Percentiles rank a stretch among this genome's conserved stretches.
Conservation (phyloP, 805 yeast species). For the Isabelozyma gotoi region DNA sequence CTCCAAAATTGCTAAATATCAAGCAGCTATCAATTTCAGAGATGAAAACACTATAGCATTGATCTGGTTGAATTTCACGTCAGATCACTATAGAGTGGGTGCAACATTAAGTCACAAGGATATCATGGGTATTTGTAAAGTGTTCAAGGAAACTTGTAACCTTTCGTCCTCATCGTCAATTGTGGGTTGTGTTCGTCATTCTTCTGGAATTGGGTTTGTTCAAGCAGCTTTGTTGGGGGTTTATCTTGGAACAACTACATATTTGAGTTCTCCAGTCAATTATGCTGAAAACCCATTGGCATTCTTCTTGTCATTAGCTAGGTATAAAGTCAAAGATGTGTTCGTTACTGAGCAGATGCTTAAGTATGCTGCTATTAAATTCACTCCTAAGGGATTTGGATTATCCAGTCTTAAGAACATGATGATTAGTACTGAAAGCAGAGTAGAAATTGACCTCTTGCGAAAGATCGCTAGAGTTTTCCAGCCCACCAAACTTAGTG, state of each 20-base stretch:
- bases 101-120: constrained; percentile 57
- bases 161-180: constrained; percentile 69
- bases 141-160: constrained; percentile 89
- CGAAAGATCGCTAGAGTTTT: constrained; percentile 61
- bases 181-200: constrained; percentile 83
- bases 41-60: constrained; percentile 49
- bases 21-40: constrained; percentile 37
- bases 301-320: constrained; percentile 67
- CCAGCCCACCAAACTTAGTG: constrained; percentile 60
- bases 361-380: constrained; percentile 61
- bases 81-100: constrained; percentile 69
- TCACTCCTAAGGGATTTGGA: constrained; percentile 60
- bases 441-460: constrained; percentile 67
- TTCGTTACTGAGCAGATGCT: constrained; percentile 84
- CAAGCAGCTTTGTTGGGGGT: constrained; percentile 84
- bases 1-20: constrained; percentile 43
- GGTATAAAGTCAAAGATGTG: constrained; percentile 81
- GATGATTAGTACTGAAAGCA: constrained; percentile 75
- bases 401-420: constrained; percentile 70
- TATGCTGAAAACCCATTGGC: constrained; percentile 72
- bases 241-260: constrained; percentile 83
- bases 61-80: constrained; percentile 68
- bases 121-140: constrained; percentile 78
- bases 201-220: constrained; percentile 83
- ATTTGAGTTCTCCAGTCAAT: constrained; percentile 73